Evolutionary conservation across 1,284 basidiomycete species (phyloP), one percentile per base, ranked within the genome.

Genomic region (Apiotrichum mycotoxinovorans): DNA sequence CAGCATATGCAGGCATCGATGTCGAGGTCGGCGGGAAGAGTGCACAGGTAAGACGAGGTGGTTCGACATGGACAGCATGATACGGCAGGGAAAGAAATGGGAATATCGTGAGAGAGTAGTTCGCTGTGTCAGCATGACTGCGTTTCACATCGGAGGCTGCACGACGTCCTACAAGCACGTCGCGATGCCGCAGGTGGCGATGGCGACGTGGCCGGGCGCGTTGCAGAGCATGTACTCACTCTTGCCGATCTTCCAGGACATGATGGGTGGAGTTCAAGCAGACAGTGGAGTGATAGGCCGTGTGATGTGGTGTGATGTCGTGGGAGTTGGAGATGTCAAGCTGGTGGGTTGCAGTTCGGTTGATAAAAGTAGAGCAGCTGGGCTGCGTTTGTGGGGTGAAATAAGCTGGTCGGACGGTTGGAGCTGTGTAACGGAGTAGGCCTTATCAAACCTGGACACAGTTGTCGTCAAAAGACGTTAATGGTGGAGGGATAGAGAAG

Each of bases 201-300:
- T 42, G 20, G 20, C 2, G 20, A 22, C 30, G 30, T 30, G 30
- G 5, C 30, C 12, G n/a, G 40, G 20, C 17, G 40, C 18, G 40
- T 18, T n/a, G 14, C 40, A 18, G 26, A 34, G 15, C 30, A 51
- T 37, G 22, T 2, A 71, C 78, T 66, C 61, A 78, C 79, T 80
- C 69, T 80, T 80, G 41, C 78, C 78, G 18, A 80, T 64, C 63
- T 79, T 78, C 79, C 79, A 79, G 11, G 77, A 78, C 76, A 78
- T 78, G 58, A 34, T 67, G 63, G 25, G 27, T 12, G 30, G 33
- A 45, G 26, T 27, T 18, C 30, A 30, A 30, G 30, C 12, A 30
- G 30, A 12, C 12, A 26, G n/a, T 35, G 30, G 4, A 11, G 14
- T 23, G 50, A 40, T 20, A 37, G 30, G 34, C 11, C 22, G 20